These are phyloP conservation scores for Pythium chondricola DNA, from an alignment of 352 stramenopile genomes.

Conservation along the genomic window DNA sequence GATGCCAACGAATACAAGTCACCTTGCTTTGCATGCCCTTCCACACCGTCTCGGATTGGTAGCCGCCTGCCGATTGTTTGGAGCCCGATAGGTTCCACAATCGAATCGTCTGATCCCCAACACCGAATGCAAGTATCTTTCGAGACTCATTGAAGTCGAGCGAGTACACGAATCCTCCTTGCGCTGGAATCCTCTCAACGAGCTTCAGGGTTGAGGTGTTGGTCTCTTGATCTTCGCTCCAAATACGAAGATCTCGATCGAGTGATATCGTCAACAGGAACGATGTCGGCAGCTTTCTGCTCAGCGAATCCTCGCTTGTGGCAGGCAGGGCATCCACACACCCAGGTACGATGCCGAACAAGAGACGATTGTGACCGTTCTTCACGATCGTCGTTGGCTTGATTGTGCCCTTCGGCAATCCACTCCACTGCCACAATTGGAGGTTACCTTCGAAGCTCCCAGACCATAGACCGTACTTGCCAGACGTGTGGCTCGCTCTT, in stretches of 20 bases:
- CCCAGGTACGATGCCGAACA: conserved; percentile 58
- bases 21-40: conserved; percentile 77
- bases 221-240: conserved; percentile 23
- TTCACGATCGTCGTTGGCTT: conserved; percentile 45
- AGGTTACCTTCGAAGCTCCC: conserved; percentile 67
- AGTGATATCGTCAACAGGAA: conserved; percentile 55
- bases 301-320: too few species aligned
- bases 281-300: background rate
- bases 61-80: conserved; percentile 4
- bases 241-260: conserved; percentile 62
- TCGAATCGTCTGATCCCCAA: conserved; percentile 75
- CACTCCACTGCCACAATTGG: conserved; percentile 50
- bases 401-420: background rate
- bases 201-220: conserved; percentile 19
- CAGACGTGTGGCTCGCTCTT: background rate
- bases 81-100: conserved; percentile 33
- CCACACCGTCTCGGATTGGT: conserved; percentile 54
- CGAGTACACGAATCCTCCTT: conserved; percentile 64
- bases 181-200: conserved; percentile 33
- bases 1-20: conserved; percentile 61
- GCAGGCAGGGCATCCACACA: too few species aligned
- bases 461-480: conserved; percentile 46
- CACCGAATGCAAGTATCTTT: conserved; percentile 33
- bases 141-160: conserved; percentile 27
- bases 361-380: conserved; percentile 50